Evolutionary conservation across 2,329 filamentous ascomycete species (phyloP), one percentile per base, ranked within the genome.

Genomic region (Diaporthe longicolla): DNA sequence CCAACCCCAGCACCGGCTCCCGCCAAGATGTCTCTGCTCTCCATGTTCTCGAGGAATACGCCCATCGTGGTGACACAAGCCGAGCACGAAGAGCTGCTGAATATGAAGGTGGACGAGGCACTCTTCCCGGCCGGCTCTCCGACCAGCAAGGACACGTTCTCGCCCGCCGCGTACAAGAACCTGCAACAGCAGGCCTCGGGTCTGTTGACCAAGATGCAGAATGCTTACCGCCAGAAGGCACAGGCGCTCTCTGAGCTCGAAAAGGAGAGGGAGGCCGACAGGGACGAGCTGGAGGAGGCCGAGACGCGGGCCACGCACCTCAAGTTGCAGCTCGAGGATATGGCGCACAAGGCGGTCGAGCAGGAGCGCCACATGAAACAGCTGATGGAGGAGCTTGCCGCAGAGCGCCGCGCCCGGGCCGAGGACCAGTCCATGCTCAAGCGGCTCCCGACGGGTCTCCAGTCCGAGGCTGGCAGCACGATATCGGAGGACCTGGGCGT

Each of bases 91-190:
- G 88, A 91, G 73, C 84, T 91, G 8, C 85, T 87, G 77, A 85
- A 85, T 66, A 82, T 92, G 65, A 85, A 92, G 78, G 84, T 92
- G 52, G 86, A 89, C 43, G 80, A 86, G 1, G 87, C 87, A 0
- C 84, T 92, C 17, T 91, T 88, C 74, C 88, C 89, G 0, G 76
- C 81, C 1, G 83, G 83, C 2, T 78, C 83, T 0, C 83, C 87
- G 1, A 77, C 78, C 0, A 84, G 87, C 17, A 81, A 84, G 50
- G 87, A 90, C 54, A 79, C 87, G 1, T 90, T 91, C 79, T 91
- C 90, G 0, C 89, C 90, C 0, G 85, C 88, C 0, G 87, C 88
- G 13, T 92, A 87, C 82, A 91, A 90, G 79, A 91, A 90, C 78
- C 84, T 92, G n/a, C 89, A 90, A 73, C 81, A 83, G 76, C 90